Base-by-base conservation (phyloP, 148 eudicot genomes). In the Polygonum maritimum region DNA sequence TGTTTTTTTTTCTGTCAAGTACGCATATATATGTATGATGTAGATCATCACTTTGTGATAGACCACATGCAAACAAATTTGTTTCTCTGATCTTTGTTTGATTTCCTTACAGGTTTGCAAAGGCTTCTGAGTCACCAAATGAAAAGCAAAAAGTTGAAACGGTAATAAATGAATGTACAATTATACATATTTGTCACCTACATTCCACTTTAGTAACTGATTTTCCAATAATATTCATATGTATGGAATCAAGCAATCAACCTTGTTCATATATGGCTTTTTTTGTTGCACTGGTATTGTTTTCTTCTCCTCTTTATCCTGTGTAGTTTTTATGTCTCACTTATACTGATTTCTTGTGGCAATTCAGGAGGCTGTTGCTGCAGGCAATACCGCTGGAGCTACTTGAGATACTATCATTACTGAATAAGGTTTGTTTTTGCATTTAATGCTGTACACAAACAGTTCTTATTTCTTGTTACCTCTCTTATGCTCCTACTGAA, bases 351-450 rank as follows among this genome's bases (percentile, higher is more conserved):
- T 67, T 67, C 44, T 67, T 36, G 0, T 36, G n/a, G 44, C 44
- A 67, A 67, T 36, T 67, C 71, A 67, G 71, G 44, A 67, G 38
- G 36, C 41, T 67, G 19, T 41, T 67, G 45, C 19, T 67, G 44
- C 45, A 67, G 71, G 71, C 71, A 67, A 67, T 38, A 36, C 45
- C 16, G 71, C 21, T 13, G 71, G 45, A 67, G 71, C 19, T 67
- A 67, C 71, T 38, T 67, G 71, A 67, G 44, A 15, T 36, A 38
- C 44, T 36, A 67, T 67, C 21, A 67, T 35, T 0, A 38, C 7
- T 16, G 41, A 67, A 67, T 67, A 67, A 67, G 71, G 71, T 67
- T 67, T 67, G 71, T 38, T 67, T 67, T 16, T 67, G n/a, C 60
- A 13, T 35, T 36, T 16, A 45, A 8, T 35, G 44, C 8, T 67